Evolutionary conservation across 2,329 filamentous ascomycete genomes (phyloP).

Genomic region (Cordyceps militaris): DNA sequence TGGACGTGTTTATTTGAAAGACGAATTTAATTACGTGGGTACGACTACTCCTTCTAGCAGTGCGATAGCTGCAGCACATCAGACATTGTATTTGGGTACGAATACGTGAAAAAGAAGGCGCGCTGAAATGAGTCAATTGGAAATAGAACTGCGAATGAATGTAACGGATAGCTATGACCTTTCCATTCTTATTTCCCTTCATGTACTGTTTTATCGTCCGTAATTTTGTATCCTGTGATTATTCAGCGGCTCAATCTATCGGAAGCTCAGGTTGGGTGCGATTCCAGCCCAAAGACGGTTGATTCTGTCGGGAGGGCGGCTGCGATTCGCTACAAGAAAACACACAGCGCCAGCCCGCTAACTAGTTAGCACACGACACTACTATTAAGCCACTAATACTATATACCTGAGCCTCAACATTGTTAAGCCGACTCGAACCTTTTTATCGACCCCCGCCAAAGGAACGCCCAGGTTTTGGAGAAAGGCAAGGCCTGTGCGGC

Average conservation of each 20-base stretch:
- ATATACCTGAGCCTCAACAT: constrained; percentile 3
- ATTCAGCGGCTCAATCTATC: not conserved
- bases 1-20: no score
- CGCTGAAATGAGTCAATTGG: no score
- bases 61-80: no score
- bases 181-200: no score
- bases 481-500: not conserved
- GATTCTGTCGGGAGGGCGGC: not conserved
- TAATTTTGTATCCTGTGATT: no score
- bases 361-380: not conserved
- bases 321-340: not conserved
- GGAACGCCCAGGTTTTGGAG: not conserved
- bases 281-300: not conserved
- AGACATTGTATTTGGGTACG: no score
- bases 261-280: not conserved
- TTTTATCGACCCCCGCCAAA: not conserved
- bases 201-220: no score
- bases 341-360: not conserved
- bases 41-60: no score
- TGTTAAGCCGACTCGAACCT: constrained; percentile 10
- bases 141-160: no score
- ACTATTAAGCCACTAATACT: constrained; percentile 4
- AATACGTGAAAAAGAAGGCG: no score
- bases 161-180: no score
- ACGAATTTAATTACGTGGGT: no score